Evolutionary conservation across 257 asterid genomes (phyloP).

Genomic region (Rhazya stricta): DNA sequence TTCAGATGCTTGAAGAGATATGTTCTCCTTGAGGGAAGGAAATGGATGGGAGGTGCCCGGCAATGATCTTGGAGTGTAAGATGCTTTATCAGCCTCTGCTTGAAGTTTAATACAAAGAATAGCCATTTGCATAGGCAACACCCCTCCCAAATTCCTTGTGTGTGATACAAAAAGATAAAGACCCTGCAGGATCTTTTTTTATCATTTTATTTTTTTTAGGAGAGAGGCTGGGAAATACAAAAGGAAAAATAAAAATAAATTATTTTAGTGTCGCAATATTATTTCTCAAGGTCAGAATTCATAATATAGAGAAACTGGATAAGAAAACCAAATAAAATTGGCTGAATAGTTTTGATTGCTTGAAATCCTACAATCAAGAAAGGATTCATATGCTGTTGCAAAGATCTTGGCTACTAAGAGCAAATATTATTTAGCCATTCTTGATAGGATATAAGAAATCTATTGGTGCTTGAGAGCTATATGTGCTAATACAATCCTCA

Average conservation of each 20-base stretch:
- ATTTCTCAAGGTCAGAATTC: not conserved
- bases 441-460: too few relatives aligned
- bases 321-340: not conserved
- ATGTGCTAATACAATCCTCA: too few relatives aligned
- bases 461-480: too few relatives aligned
- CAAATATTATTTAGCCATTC: not conserved
- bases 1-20: slow-evolving; percentile 35
- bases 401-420: not conserved
- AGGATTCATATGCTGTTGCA: not conserved
- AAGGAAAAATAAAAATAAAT: slow-evolving; percentile 18
- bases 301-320: not conserved
- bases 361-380: not conserved
- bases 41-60: slow-evolving; percentile 32
- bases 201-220: not conserved
- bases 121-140: slow-evolving; percentile 97
- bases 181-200: slow-evolving; percentile 69
- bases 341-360: not conserved
- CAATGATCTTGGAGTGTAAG: slow-evolving; percentile 32
- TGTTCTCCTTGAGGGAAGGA: slow-evolving; percentile 29
- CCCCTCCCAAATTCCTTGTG: slow-evolving; percentile 99
- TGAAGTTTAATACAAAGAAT: slow-evolving; percentile 76
- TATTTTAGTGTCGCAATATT: slow-evolving; percentile 22
- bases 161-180: slow-evolving; percentile 95
- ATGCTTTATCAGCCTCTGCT: slow-evolving; percentile 49
- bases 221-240: not conserved